These are phyloP conservation scores for Abelmoschus esculentus DNA, from an alignment of 345 rosid genomes.

Conservation along the genomic window DNA sequence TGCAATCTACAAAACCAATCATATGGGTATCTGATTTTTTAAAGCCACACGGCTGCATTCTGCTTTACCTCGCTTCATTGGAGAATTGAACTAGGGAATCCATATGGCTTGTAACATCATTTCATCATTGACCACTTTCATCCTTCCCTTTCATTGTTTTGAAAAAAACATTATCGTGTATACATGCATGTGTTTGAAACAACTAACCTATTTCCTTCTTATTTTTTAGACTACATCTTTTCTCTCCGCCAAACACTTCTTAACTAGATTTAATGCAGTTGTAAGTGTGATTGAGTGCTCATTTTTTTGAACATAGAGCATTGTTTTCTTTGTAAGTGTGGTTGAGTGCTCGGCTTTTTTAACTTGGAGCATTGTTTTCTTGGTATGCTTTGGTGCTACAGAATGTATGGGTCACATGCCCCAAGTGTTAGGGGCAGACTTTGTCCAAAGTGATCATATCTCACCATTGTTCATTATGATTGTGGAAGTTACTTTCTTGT, in stretches of 20 bases:
- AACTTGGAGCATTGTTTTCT: neutral
- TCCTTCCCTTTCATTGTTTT: too few species aligned
- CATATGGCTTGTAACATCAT: too few species aligned
- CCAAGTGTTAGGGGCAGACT: neutral
- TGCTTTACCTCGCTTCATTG: neutral
- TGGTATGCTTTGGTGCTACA: neutral
- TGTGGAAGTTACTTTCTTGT: neutral
- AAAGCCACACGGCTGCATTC: too few species aligned
- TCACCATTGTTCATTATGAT: neutral
- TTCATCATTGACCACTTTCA: too few species aligned
- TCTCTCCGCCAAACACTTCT: neutral
- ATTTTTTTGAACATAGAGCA: too few species aligned
- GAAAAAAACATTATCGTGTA: too few species aligned
- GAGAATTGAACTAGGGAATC: neutral
- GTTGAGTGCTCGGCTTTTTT: too few species aligned
- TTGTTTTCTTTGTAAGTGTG: neutral
- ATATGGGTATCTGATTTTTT: neutral
- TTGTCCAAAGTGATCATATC: neutral
- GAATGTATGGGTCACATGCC: neutral
- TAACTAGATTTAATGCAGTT: constrained; percentile 2
- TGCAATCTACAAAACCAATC: neutral
- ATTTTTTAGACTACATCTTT: too few species aligned
- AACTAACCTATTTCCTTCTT: too few species aligned
- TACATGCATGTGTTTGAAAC: too few species aligned
- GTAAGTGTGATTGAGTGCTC: too few species aligned